Base-by-base conservation (phyloP, 148 eudicot species). In the Chenopodium berlandieri region DNA sequence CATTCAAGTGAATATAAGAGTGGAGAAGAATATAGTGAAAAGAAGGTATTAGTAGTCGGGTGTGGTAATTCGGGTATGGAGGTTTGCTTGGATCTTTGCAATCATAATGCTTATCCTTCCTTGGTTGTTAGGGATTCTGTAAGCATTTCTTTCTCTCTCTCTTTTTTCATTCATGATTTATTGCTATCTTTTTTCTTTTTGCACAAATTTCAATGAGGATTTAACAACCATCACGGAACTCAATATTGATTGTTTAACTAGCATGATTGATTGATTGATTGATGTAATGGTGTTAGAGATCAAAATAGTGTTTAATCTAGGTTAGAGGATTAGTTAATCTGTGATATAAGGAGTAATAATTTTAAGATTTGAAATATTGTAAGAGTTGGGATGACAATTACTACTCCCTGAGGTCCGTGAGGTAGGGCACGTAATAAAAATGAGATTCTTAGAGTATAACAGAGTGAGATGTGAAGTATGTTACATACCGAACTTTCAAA, bases 1-100 rank as follows among this genome's bases (percentile, higher is more conserved):
- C 95, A 92, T 20, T 89, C 93, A 0, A 90, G 93, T 80, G 84
- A 81, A 46, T 92, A 92, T 58, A 90, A 85, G 44, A 89, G 86
- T 65, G 96, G 96, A 8, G 64, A 85, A 14, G 83, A 54, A 14
- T 89, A 83, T 80, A 11, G 32, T 9, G 84, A 83, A 2, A 86
- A 87, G 82, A 88, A 48, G 46, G 92, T 92, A 69, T 85, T 92
- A 86, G 93, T 91, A 19, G 91, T 92, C 66, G 96, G 95, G 1
- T 90, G 95, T 92, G 95, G 95, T 3, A 92, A 92, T 84, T 92
- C 95, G 0, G 95, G 95, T 62, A 92, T 92, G 95, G 95, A 92
- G 52, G 87, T 92, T 30, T 88, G 93, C 69, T 89, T 92, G 85
- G 93, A 92, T 85, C 93, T 92, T 75, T 90, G 91, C 84, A 92